Evolutionary conservation across 2,329 filamentous ascomycete genomes (phyloP), one percentile per base, ranked within the genome.

Genomic region (Penicillium digitatum): DNA sequence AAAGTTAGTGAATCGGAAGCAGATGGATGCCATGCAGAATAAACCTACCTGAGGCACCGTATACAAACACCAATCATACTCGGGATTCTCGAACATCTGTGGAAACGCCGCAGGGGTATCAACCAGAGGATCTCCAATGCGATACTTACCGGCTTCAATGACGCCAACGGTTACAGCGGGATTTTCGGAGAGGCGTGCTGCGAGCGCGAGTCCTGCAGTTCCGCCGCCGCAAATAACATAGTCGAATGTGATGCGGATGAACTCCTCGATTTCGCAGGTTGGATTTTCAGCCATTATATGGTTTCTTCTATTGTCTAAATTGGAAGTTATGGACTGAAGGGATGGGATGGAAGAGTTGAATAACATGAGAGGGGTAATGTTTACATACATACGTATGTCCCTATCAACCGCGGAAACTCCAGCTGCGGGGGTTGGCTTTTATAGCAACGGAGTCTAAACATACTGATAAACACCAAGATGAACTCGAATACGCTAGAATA

Each of bases 211-310:
- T 2, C 81, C 81, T 3, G 79, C 79, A 3, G 79, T 82, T 5
- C 81, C 81, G n/a, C 81, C 81, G 31, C 81, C 81, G 34, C 81
- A 68, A 53, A 83, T 65, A 46, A 82, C 53, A 31, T 61, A 66
- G 52, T 66, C 63, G 42, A 66, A 66, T 16, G 50, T 38, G n/a
- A 54, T 59, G 20, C 37, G 31, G 8, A 45, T 49, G 24, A 61
- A 61, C 24, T 61, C 58, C 20, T 57, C 56, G 14, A 59, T 31
- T 10, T 51, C 48, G 42, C 54, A 57, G 8, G 51, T 59, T 24
- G 56, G 38, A 24, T 32, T 45, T 51, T 54, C 39, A 2, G 47
- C n/a, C 47, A 42, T 51, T 29, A 9, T 50, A 34, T 45, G 8
- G 12, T 24, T 18, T 2, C 18, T 45, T 12, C 32, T n/a, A 31